Evolutionary conservation across 208 protist genomes (phyloP), one percentile per base, ranked within the genome.

Genomic region (Wallacemonas collosoma): DNA sequence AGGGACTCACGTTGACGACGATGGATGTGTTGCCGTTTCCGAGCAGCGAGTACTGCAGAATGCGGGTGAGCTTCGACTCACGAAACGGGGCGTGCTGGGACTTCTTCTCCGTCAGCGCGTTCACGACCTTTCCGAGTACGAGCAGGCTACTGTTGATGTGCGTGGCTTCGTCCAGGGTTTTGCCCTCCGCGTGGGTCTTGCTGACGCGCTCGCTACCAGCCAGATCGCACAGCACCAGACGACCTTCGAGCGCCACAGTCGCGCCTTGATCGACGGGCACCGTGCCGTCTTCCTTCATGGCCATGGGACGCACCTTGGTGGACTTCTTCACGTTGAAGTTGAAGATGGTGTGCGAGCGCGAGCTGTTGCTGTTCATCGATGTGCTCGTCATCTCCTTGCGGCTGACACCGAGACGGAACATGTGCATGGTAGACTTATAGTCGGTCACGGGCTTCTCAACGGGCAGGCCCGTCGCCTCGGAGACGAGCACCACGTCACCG

Each of bases 141-240:
- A 99, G 86, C 2, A 99, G 86, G 68, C 87, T 97, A 57, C 97
- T 93, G 85, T 99, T 99, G 68, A 99, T 99, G 84, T 98, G 87
- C 11, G 79, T 91, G n/a, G 97, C 97, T 82, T 99, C 98, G 47
- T 88, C 85, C 11, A 98, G 80, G 14, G 89, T 91, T 58, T 97
- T 86, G 9, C 98, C 98, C 70, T 97, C 88, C 1, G 95, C 91
- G 9, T 93, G 84, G 2, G 98, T 98, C 73, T 94, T 89, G 51
- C 84, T 87, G 17, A 89, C 80, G 61, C 98, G 91, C 83, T 99
- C 98, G 51, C 95, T 98, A 9, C 98, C 98, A 9, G 98, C 98
- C 12, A 99, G 85, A 93, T 99, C 98, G 65, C 98, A 98, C 50
- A 99, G 76, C 55, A 98, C 98, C 15, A 98, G 83, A 45, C 91